Percentiles rank a stretch among this genome's conserved stretches.
These are phyloP conservation scores for Fusarium denticulatum DNA, from an alignment of 2,329 filamentous ascomycete species.

Conservation along the genomic window DNA sequence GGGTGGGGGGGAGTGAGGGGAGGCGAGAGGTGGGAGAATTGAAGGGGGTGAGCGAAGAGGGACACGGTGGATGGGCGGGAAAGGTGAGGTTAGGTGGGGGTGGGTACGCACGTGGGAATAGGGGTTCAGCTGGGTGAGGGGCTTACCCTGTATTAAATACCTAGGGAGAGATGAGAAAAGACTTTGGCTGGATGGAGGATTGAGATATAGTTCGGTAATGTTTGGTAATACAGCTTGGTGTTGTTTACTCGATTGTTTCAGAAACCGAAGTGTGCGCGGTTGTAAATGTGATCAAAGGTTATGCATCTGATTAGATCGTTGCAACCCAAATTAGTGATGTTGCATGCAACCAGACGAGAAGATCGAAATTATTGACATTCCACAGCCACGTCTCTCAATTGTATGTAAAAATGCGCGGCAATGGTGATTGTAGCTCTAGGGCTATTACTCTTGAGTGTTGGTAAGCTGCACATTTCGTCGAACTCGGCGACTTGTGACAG, in stretches of 20 bases:
- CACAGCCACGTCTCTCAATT: too few species aligned
- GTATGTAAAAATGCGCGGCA: too few species aligned
- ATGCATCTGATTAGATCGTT: background rate
- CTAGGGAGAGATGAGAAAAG: background rate
- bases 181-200: background rate
- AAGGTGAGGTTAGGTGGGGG: too few species aligned
- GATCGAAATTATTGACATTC: too few species aligned
- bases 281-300: background rate
- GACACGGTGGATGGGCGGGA: slow-evolving; percentile 21
- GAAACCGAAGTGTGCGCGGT: background rate
- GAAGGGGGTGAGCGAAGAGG: slow-evolving; percentile 35
- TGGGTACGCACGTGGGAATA: too few species aligned
- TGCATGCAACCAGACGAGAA: background rate
- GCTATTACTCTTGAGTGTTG: too few species aligned
- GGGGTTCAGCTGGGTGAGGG: background rate
- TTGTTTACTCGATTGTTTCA: background rate
- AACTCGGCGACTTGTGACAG: background rate
- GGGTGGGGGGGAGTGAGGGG: slow-evolving; percentile 10
- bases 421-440: background rate
- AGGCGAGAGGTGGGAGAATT: slow-evolving; percentile 37
- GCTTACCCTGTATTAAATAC: slow-evolving; percentile 24
- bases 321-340: too few species aligned
- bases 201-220: background rate
- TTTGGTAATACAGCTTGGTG: background rate
- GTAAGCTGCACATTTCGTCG: background rate